These are phyloP conservation scores for Pistacia integerrima DNA, from an alignment of 345 rosid genomes.

Conservation along the genomic window DNA sequence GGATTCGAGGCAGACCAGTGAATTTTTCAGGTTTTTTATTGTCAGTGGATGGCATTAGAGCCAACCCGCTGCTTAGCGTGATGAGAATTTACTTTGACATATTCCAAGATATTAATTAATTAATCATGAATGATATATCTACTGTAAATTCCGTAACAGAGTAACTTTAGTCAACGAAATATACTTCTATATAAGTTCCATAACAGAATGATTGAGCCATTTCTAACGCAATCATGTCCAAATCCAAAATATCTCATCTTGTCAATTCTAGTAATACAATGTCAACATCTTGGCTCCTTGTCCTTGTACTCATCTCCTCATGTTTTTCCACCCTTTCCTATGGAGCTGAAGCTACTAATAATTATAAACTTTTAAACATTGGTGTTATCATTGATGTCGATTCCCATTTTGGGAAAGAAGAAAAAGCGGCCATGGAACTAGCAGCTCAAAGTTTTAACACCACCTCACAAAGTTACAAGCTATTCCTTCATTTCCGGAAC, in stretches of 20 bases:
- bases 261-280: background rate
- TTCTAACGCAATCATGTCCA: background rate
- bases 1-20: no score
- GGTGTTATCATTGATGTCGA: slow-evolving; percentile 45
- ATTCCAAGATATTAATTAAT: background rate
- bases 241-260: background rate
- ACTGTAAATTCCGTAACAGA: no score
- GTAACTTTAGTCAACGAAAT: no score
- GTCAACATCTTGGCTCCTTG: slow-evolving; percentile 16
- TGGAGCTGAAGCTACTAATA: slow-evolving; percentile 25
- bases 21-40: no score
- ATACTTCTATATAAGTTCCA: background rate
- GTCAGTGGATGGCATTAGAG: no score
- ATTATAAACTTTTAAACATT: slow-evolving; percentile 20
- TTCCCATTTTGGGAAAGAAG: slow-evolving; percentile 41
- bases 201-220: background rate
- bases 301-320: background rate
- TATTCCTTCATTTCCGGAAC: slow-evolving; percentile 35
- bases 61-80: no score
- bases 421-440: slow-evolving; percentile 43
- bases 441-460: slow-evolving; percentile 37
- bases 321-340: background rate
- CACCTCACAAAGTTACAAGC: slow-evolving; percentile 16
- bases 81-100: background rate
- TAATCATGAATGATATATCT: background rate